Evolutionary conservation across 2,329 filamentous ascomycete species (phyloP).

Genomic region (Cephalotrichum gorgonifer): DNA sequence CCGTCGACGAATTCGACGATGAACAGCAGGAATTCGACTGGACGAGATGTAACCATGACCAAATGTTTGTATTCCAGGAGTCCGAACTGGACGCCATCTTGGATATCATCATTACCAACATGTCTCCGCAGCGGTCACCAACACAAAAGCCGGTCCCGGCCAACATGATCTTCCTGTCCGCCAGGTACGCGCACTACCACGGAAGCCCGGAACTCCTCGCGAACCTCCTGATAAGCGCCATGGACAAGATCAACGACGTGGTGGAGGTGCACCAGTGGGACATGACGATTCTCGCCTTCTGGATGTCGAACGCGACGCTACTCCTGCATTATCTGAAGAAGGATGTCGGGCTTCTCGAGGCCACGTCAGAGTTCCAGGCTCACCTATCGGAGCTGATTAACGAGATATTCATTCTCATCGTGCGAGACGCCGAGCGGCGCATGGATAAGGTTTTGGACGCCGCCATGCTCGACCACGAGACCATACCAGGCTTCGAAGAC

Average conservation of each 20-base stretch:
- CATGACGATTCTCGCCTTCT: constrained; percentile 98
- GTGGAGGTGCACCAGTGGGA: constrained; percentile 98
- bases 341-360: constrained; percentile 68
- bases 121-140: constrained; percentile 90
- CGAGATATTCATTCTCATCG: constrained; percentile 96
- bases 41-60: constrained; percentile 87
- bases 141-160: constrained; percentile 97
- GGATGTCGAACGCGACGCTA: constrained; percentile 94
- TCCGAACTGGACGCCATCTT: constrained; percentile 84
- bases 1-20: constrained; percentile 71
- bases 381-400: constrained; percentile 93
- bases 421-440: constrained; percentile 86
- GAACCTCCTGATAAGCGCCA: constrained; percentile 71
- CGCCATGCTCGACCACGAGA: constrained; percentile 95
- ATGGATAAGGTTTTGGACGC: constrained; percentile 92
- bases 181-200: constrained; percentile 94
- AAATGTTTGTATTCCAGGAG: constrained; percentile 99
- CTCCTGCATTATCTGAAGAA: constrained; percentile 97
- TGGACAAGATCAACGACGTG: constrained; percentile 93
- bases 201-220: constrained; percentile 75
- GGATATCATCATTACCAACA: constrained; percentile 92
- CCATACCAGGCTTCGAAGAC: constrained; percentile 93
- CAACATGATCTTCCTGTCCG: constrained; percentile 92
- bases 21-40: constrained; percentile 93
- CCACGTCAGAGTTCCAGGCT: constrained; percentile 80